Evolutionary conservation across 176 grass and related monocot species (phyloP), one percentile per base, ranked within the genome.

Genomic region (Juncus effusus): DNA sequence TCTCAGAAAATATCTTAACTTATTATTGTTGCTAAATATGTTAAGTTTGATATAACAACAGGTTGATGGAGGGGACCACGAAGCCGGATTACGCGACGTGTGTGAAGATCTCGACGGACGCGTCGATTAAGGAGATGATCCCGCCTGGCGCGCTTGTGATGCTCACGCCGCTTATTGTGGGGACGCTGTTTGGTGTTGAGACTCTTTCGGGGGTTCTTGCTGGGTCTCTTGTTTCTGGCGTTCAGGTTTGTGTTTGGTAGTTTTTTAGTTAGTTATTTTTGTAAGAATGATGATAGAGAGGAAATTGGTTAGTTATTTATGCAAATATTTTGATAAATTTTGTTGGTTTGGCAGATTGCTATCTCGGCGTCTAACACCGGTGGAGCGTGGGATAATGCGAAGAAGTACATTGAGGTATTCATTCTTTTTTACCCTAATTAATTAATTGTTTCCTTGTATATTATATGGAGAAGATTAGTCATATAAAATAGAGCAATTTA

Each of bases 51-150:
- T 28, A 28, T 28, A 28, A 28, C 19, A 28, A 28, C 19, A 28
- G 19, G 19, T 28, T 28, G 19, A 86, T 95, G 85, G 90, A 95
- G 65, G 90, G 90, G 51, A 89, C 74, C 42, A 11, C 39, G 38
- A 95, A 89, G 63, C 90, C 90, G 2, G 90, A 95, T 64, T 95
- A 95, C 11, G 85, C 90, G 37, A 95, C 85, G 58, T 95, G 90
- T 73, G 90, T 95, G 35, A 95, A 95, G 82, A 95, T 95, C 74
- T 95, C 90, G 2, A 95, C 90, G 4, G 90, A 95, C 89, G 90
- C 85, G 60, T 95, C 90, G 14, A 85, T 95, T 76, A 95, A 76
- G 79, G 90, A 89, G 85, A 95, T 95, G 90, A 95, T 95, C 13
- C 85, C 90, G 42, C 90, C 90, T 40, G 90, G 90, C 78, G 82